Base-by-base conservation (phyloP, 345 rosid species). In the Mangifera indica region DNA sequence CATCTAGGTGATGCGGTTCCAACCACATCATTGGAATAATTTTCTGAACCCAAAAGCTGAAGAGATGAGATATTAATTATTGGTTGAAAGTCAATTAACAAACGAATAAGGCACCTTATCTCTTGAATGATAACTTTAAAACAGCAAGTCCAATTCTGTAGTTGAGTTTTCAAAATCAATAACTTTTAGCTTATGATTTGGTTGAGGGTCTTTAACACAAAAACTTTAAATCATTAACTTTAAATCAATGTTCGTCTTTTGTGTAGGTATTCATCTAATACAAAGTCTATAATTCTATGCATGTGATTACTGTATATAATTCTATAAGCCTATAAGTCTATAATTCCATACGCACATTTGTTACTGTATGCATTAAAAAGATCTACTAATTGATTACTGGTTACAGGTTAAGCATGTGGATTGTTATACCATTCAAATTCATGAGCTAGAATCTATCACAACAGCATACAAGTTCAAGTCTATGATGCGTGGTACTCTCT, bases 371-470 rank as follows among this genome's bases (percentile, higher is more conserved):
- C n/a, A 4, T 3, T 25, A 22, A 10, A 69, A 55, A 24, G 17
- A 29, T 40, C 12, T 42, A 26, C 15, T 40, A 37, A 21, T 42
- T 45, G 42, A 49, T 18, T 6, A 17, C 32, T 65, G 57, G 45
- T 71, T 54, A 78, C 90, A 92, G 98, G 97, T 90, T 71, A 92
- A 90, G 83, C 89, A 85, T 71, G 85, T 94, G 75, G 98, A 94
- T 82, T 90, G 97, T 79, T 85, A 88, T 73, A 84, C 89, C 63
- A 77, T 89, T 78, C 82, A 84, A 78, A 71, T 83, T 75, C 87
- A 87, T 67, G 98, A 94, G 79, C 91, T 94, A 67, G 95, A 94
- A 83, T 87, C 97, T 8, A 84, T 92, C 58, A 71, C 92, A 69
- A 83, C 98, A 74, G 82, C 72, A 80, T 94, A 76, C 70, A 87